These are phyloP conservation scores for Aspergillus candidus DNA, from an alignment of 2,329 filamentous ascomycete species.

Conservation along the genomic window DNA sequence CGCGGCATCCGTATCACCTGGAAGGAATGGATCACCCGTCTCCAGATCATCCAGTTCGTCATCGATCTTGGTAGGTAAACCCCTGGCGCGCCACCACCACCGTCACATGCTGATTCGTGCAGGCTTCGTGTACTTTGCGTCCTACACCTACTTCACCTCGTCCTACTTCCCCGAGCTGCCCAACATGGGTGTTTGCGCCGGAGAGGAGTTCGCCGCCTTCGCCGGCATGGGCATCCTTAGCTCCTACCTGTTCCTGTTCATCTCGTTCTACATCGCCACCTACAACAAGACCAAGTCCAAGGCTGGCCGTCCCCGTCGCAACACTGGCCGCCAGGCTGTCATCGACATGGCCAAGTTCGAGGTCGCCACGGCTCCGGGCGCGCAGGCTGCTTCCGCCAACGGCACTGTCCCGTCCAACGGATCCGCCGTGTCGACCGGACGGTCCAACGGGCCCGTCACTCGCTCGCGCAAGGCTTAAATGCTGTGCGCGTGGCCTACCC, in stretches of 20 bases:
- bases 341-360: slow-evolving; percentile 77
- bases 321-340: slow-evolving; percentile 73
- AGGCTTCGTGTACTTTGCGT: slow-evolving; percentile 98
- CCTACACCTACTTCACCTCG: slow-evolving; percentile 96
- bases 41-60: slow-evolving; percentile 95
- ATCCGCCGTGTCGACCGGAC: slow-evolving; percentile 30
- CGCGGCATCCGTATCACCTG: slow-evolving; percentile 96
- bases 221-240: slow-evolving; percentile 85
- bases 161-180: slow-evolving; percentile 83
- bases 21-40: slow-evolving; percentile 99
- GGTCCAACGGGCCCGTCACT: slow-evolving; percentile 40
- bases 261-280: slow-evolving; percentile 96
- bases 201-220: slow-evolving; percentile 94
- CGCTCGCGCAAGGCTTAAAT: slow-evolving; percentile 44
- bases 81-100: slow-evolving; percentile 11
- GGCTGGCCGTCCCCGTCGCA: slow-evolving; percentile 39
- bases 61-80: slow-evolving; percentile 76
- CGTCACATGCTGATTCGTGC: slow-evolving; percentile 8
- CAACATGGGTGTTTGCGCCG: slow-evolving; percentile 78
- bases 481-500: background rate
- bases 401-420: slow-evolving; percentile 28
- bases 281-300: slow-evolving; percentile 63
- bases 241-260: slow-evolving; percentile 96
- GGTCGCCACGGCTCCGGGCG: slow-evolving; percentile 39
- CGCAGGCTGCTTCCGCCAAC: slow-evolving; percentile 17